Conservation (phyloP, 768 basidiomycete genomes). For the Tylopilus sp. region DNA sequence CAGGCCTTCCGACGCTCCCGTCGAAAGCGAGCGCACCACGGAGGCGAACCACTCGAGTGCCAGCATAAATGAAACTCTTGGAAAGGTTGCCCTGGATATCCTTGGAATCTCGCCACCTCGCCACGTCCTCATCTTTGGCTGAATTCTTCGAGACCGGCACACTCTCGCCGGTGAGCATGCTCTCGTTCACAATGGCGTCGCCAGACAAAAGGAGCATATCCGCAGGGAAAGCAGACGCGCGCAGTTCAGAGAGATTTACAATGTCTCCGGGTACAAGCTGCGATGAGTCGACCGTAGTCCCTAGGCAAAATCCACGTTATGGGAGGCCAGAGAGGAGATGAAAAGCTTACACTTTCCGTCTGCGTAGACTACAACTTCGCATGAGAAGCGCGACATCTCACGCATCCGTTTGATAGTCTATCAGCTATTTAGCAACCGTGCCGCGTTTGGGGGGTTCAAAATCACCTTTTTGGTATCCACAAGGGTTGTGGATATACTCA, state of each 20-base stretch:
- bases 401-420: slow-evolving; percentile 92
- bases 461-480: slow-evolving; percentile 86
- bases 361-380: slow-evolving; percentile 65
- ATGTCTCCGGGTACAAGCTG: slow-evolving; percentile 90
- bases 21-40: slow-evolving; percentile 58
- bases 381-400: slow-evolving; percentile 91
- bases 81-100: slow-evolving; percentile 59
- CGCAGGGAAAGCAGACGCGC: slow-evolving; percentile 74
- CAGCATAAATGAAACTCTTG: slow-evolving; percentile 85
- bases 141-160: slow-evolving; percentile 93
- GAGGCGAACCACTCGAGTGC: slow-evolving; percentile 87
- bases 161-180: slow-evolving; percentile 98
- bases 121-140: slow-evolving; percentile 73
- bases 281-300: slow-evolving; percentile 69
- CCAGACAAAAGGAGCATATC: slow-evolving; percentile 92
- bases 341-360: slow-evolving; percentile 65
- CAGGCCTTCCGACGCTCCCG: slow-evolving; percentile 51
- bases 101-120: slow-evolving; percentile 64
- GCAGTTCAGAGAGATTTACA: slow-evolving; percentile 79
- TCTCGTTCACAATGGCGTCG: slow-evolving; percentile 97
- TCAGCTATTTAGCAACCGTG: slow-evolving; percentile 2
- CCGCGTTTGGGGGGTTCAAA: slow-evolving; percentile 8
- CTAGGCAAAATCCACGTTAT: slow-evolving; percentile 36
- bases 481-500: slow-evolving; percentile 82
- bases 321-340: neutral